These are phyloP conservation scores for Aegilops speltoides DNA, from an alignment of 176 grass and related monocot genomes.

Conservation along the genomic window DNA sequence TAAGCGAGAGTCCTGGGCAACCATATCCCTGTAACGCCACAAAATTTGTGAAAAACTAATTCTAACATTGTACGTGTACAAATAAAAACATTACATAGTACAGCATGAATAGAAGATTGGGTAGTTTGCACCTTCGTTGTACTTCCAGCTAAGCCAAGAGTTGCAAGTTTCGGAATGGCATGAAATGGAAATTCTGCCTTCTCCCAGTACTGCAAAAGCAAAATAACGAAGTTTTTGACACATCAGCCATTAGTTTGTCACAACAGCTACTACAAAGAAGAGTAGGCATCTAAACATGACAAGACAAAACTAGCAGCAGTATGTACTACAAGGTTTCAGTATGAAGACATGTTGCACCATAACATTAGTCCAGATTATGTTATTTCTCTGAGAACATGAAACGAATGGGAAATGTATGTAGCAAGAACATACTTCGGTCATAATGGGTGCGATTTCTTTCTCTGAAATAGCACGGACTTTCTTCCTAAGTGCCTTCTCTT, in stretches of 20 bases:
- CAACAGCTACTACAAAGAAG: constrained; percentile 8
- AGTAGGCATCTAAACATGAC: constrained; percentile 4
- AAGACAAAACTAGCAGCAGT: neutral
- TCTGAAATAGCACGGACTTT: constrained; percentile 68
- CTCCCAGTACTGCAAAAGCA: constrained; percentile 73
- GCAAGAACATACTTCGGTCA: constrained; percentile 64
- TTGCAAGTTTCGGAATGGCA: constrained; percentile 67
- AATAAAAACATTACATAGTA: neutral
- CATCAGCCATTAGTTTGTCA: neutral
- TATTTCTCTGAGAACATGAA: neutral
- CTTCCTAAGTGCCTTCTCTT: constrained; percentile 60
- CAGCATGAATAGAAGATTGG: neutral
- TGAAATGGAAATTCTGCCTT: constrained; percentile 90
- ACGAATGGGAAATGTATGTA: neutral
- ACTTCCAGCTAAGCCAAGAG: constrained; percentile 56
- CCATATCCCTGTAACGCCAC: constrained; percentile 59
- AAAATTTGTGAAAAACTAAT: neutral
- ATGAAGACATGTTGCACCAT: neutral
- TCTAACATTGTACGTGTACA: neutral
- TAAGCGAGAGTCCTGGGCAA: constrained; percentile 78
- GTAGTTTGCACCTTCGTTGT: constrained; percentile 64
- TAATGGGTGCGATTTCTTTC: constrained; percentile 84
- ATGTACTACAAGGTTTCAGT: constrained; percentile 10
- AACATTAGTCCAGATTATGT: neutral
- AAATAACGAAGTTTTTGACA: neutral